Conservation (phyloP, 2,329 filamentous ascomycete species). For the Monosporascus ibericus region DNA sequence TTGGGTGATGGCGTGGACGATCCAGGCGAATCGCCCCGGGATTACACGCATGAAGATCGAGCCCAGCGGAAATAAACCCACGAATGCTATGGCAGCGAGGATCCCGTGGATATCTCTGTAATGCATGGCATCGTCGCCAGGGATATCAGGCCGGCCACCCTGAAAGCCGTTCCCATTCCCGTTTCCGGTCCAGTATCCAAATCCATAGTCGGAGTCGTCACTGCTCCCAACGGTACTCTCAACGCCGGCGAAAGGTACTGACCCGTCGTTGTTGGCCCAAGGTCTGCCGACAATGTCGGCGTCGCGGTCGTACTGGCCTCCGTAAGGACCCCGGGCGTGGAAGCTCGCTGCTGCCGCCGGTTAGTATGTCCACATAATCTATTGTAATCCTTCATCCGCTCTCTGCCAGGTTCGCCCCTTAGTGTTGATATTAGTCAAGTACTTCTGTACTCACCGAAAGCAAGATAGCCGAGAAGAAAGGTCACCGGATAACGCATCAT, state of each 20-base stretch:
- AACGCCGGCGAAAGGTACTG: neutral
- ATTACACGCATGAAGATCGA: slow-evolving; percentile 35
- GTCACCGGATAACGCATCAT: too few relatives aligned
- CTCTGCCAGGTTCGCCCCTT: too few relatives aligned
- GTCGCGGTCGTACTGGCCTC: neutral
- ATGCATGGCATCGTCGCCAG: slow-evolving; percentile 19
- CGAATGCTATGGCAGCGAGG: slow-evolving; percentile 34
- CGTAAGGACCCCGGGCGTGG: neutral
- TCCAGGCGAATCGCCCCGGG: slow-evolving; percentile 29
- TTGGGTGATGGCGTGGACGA: slow-evolving; percentile 35
- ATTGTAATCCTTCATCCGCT: too few relatives aligned
- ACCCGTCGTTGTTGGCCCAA: neutral
- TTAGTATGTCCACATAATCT: too few relatives aligned
- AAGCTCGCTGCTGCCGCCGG: neutral
- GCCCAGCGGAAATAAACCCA: slow-evolving; percentile 38
- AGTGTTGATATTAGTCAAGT: too few relatives aligned
- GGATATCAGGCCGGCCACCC: slow-evolving; percentile 15
- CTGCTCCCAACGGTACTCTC: neutral
- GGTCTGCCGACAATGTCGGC: neutral
- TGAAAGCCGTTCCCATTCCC: slow-evolving; percentile 1
- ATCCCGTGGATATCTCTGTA: slow-evolving; percentile 35
- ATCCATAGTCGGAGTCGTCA: neutral
- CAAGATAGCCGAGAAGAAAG: too few relatives aligned
- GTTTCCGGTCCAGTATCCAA: neutral
- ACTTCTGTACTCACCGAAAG: too few relatives aligned